Conservation (phyloP, 1,139 yeast species). For the Trichomonascaceae sp. region DNA sequence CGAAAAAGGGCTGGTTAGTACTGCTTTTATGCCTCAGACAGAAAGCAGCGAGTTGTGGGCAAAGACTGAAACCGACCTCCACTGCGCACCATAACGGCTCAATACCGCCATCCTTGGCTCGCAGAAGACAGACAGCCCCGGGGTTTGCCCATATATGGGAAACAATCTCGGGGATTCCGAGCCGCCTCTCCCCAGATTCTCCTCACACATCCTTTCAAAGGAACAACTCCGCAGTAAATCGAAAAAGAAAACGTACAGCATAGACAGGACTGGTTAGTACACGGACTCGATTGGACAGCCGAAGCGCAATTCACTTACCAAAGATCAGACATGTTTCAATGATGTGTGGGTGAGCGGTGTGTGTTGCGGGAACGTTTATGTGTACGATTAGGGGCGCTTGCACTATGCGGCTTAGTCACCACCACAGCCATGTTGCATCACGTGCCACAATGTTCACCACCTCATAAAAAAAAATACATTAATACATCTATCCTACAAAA, state of each 20-base stretch:
- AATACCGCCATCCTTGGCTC: too few species aligned
- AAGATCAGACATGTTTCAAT: constrained; percentile 24
- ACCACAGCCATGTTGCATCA: too few species aligned
- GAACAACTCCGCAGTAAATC: background rate
- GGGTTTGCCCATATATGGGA: background rate
- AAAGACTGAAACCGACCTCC: background rate
- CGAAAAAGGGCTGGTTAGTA: constrained; percentile 58
- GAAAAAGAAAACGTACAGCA: constrained; percentile 30
- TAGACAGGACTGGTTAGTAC: constrained; percentile 47
- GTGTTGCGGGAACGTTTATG: constrained; percentile 20
- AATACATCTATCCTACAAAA: too few species aligned
- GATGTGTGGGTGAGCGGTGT: background rate
- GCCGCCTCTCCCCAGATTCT: background rate
- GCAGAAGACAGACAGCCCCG: background rate
- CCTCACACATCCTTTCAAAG: background rate
- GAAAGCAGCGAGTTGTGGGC: constrained; percentile 6
- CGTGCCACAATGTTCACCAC: too few species aligned
- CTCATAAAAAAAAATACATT: too few species aligned
- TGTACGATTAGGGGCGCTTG: constrained; percentile 9
- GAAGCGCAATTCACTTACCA: constrained; percentile 18
- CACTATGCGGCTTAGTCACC: constrained; percentile 14
- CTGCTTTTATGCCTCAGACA: background rate
- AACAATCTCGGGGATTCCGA: background rate
- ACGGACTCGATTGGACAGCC: background rate
- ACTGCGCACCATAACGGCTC: too few species aligned